Base-by-base conservation (phyloP, 2,329 filamentous ascomycete genomes). In the Canariomyces notabilis region DNA sequence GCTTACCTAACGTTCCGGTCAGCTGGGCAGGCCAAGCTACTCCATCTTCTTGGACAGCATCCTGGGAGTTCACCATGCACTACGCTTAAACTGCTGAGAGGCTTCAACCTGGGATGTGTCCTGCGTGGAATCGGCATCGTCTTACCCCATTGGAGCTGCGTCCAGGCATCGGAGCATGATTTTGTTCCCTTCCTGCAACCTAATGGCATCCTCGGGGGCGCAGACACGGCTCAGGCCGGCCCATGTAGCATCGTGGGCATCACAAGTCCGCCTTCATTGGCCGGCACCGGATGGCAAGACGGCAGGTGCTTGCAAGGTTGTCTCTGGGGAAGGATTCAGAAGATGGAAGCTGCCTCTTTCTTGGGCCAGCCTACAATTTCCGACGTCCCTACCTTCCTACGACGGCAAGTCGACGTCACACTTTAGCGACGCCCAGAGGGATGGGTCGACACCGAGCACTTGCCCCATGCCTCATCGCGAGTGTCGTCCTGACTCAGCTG, bases 151-250 rank as follows among this genome's bases (percentile, higher is more conserved):
- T 16, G 26, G 29, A 39, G 1, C 23, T 12, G 31, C 31, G 21
- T 39, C 15, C 22, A 36, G 38, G 35, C 42, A 49, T 20, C 37
- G 33, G 23, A 36, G 42, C 37, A 46, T 36, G 37, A 21, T 21
- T 16, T 32, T 41, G 29, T 37, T 45, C 36, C 23, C 35, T 31
- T 44, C 40, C 37, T 47, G 48, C 46, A 39, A 22, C 23, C 22
- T 19, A 39, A 48, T 49, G 48, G 53, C 46, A 46, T 46, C 42
- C 32, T 42, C 20, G 21, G 48, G 45, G 53, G 44, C 49, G 49
- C 49, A 47, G 58, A 61, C 56, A 59, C 57, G 58, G 59, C 56
- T 41, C 57, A 59, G 44, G 42, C 57, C 55, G 57, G 51, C 40
- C 42, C 42, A 53, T 40, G 52, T 60, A 36, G 57, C 46, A 58